Percentiles rank a stretch among this genome's conserved stretches.
Conservation (phyloP, 2,329 filamentous ascomycete species). For the Scorias spongiosa region DNA sequence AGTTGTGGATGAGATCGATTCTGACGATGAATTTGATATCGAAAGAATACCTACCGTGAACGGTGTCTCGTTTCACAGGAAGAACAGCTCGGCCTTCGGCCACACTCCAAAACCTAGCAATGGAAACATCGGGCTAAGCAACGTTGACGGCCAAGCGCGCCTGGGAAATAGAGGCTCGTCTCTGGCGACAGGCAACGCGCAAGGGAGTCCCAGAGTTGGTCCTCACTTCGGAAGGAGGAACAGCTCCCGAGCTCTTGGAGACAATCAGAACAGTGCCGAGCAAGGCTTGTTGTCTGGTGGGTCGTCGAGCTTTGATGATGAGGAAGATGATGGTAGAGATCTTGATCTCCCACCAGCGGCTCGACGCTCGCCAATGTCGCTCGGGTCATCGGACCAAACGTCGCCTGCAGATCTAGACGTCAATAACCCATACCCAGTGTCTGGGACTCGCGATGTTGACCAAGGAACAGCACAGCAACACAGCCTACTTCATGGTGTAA, state of each 20-base stretch:
- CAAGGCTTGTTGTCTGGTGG: slow-evolving; percentile 35
- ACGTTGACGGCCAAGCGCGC: slow-evolving; percentile 24
- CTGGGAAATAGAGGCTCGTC: slow-evolving; percentile 37
- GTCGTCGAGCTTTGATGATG: slow-evolving; percentile 34
- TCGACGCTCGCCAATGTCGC: slow-evolving; percentile 26
- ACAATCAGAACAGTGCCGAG: slow-evolving; percentile 22
- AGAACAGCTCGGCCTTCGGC: slow-evolving; percentile 60
- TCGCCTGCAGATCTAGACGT: slow-evolving; percentile 5
- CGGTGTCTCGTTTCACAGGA: slow-evolving; percentile 60
- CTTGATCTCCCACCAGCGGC: slow-evolving; percentile 46
- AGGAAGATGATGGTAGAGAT: slow-evolving; percentile 25
- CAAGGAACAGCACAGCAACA: slow-evolving; percentile 2
- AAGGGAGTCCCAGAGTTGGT: slow-evolving; percentile 30
- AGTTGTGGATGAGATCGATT: slow-evolving; percentile 92
- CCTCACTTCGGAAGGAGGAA: slow-evolving; percentile 36
- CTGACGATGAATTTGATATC: slow-evolving; percentile 97
- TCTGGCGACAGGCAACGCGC: slow-evolving; percentile 42
- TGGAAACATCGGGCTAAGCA: slow-evolving; percentile 41
- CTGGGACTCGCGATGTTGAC: slow-evolving; percentile 19
- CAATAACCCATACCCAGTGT: slow-evolving; percentile 24
- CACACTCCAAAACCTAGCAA: slow-evolving; percentile 52
- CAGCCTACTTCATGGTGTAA: slow-evolving; percentile 34
- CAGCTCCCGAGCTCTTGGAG: slow-evolving; percentile 27
- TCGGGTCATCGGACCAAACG: neutral
- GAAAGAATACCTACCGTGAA: slow-evolving; percentile 51